Evolutionary conservation across 257 asterid genomes (phyloP).

Genomic region (Ilex aquifolium): DNA sequence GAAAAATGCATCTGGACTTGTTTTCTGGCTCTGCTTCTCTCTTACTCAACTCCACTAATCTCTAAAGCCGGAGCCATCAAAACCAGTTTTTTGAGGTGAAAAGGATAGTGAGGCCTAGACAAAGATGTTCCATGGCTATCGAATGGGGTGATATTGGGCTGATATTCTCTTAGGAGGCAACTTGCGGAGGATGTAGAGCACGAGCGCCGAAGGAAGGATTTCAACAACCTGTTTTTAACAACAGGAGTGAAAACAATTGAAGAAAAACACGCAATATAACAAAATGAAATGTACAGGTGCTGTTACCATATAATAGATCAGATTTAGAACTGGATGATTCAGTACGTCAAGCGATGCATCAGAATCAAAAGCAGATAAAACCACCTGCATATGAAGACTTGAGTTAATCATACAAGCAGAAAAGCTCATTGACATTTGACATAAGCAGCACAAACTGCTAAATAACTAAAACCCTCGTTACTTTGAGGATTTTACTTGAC

Average conservation of each 20-base stretch:
- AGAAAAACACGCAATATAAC: not conserved
- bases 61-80: conserved; percentile 1
- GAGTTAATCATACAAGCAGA: too few relatives aligned
- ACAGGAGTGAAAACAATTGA: not conserved
- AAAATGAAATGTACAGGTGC: conserved; percentile 2
- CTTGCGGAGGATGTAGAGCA: conserved; percentile 61
- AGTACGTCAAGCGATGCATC: conserved; percentile 78
- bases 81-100: conserved; percentile 1
- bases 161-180: conserved; percentile 56
- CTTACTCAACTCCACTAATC: conserved; percentile 2
- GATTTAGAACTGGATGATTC: conserved; percentile 73
- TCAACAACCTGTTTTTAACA: conserved; percentile 42
- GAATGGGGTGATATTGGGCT: conserved; percentile 60
- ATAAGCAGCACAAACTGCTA: too few relatives aligned
- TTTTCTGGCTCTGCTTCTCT: conserved; percentile 3
- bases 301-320: conserved; percentile 73
- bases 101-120: not conserved
- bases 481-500: too few relatives aligned
- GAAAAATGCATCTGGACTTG: not conserved
- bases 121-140: conserved; percentile 17
- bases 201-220: conserved; percentile 77
- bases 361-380: conserved; percentile 68
- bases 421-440: too few relatives aligned
- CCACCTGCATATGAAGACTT: conserved; percentile 41
- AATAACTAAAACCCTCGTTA: too few relatives aligned